Base-by-base conservation (phyloP, 2,329 filamentous ascomycete species). In the Fusarium kyushuense region DNA sequence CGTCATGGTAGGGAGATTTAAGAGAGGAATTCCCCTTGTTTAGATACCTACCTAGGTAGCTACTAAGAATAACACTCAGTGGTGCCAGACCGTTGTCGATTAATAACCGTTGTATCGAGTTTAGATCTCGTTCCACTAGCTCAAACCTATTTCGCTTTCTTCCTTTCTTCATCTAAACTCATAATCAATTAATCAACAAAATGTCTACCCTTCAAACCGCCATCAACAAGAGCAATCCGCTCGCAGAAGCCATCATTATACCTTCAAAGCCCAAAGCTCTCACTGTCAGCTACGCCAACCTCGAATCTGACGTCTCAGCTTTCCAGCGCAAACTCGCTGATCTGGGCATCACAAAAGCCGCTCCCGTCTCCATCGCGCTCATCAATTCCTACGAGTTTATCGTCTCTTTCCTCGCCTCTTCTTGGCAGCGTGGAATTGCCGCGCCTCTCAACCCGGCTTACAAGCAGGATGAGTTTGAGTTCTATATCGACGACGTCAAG, bases 301-400 rank as follows among this genome's bases (percentile, higher is more conserved):
- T 96, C 53, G 79, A 86, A 54, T 77, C 84, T 64, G 90, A 94
- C 75, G 86, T 93, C 56, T 79, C 83, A 42, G 81, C 85, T 17
- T 95, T 96, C 82, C 93, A 96, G 82, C 83, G 84, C 76, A 92
- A 93, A 80, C 88, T 96, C 66, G 92, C 93, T 25, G 84, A 85
- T 47, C 84, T 95, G 57, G 93, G 93, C 68, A 88, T 96, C 66
- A 83, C 85, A 58, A 84, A 86, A 42, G 85, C 86, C 69, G 87
- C 90, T 16, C 90, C 92, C 46, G 92, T 96, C 53, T 96, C 92
- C 47, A 94, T 96, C 76, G 91, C 93, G 29, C 86, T 94, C 19
- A 87, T 91, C 61, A 96, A 96, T 82, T 93, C 90, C 54, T 94
- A 93, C 79, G 92, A 94, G 78, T 96, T 96, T 80, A 92, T 96